Base-by-base conservation (phyloP, 2,329 filamentous ascomycete genomes). In the Hypoxylon rubiginosum region DNA sequence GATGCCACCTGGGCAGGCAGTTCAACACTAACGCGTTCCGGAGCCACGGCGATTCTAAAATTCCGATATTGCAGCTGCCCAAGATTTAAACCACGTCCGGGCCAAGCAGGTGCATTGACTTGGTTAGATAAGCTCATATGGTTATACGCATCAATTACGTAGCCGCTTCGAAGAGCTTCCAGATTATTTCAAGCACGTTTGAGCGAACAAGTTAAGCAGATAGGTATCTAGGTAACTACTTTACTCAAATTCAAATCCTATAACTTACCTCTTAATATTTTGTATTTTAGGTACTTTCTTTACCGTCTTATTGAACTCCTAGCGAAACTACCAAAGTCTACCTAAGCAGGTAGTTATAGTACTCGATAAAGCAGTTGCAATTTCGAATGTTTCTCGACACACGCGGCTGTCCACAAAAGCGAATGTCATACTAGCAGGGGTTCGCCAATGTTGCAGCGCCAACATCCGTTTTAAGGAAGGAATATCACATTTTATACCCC, bases 1-100 rank as follows among this genome's bases (percentile, higher is more conserved):
- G 34, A 15, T 10, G 13, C n/a, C n/a, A n/a, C 13, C 36, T 4
- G 13, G 9, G 51, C 54, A 73, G 73, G 73, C 73, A 73, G 73
- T 58, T 58, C 21, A 24, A 52, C 62, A 66, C 58, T 55, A 69
- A 74, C 71, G 70, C 72, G 71, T 74, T 62, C 68, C 71, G 68
- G 73, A 64, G 43, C 52, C n/a, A 13, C 70, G 72, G 72, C 24
- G 2, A 63, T 71, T 71, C 67, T 71, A 65, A 71, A 67, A 19
- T 71, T 68, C 73, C 71, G 72, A 17, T 26, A 7, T 9, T 50
- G 50, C 21, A 28, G 28, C 24, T 53, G 17, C 7, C 24, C 17
- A 10, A 34, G 6, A 5, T 52, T 59, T 30, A 13, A n/a, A n/a
- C n/a, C n/a, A n/a, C n/a, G n/a, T n/a, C n/a, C 21, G 21, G 21